phyloP scores from a whole-genome alignment of 2,329 filamentous ascomycete genomes.

The Amauroascus verrucosus region DNA sequence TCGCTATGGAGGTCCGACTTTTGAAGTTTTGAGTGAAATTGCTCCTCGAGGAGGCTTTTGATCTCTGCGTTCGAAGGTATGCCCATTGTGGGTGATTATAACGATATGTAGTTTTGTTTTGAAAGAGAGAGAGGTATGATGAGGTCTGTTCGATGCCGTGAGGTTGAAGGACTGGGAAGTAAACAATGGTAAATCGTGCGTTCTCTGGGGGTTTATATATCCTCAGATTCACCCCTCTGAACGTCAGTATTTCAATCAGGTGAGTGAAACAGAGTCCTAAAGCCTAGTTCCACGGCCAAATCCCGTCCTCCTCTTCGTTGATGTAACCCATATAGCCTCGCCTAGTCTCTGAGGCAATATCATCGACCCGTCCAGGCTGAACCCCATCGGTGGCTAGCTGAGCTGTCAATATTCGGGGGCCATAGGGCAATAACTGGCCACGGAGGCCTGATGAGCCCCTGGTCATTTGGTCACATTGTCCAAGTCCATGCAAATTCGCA shows the following conservation, averaged over 20 bases:
- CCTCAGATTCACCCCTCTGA: background rate
- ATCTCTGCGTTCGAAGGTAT: conserved; percentile 10
- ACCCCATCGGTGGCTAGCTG: background rate
- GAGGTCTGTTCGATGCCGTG: background rate
- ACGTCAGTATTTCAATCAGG: background rate
- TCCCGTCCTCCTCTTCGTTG: background rate
- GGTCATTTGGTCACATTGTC: background rate
- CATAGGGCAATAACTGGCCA: background rate
- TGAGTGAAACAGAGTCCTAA: background rate
- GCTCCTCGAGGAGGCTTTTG: conserved; percentile 11
- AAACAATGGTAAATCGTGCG: background rate
- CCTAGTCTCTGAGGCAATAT: background rate
- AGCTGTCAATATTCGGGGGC: background rate
- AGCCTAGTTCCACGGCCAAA: background rate
- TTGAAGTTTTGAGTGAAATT: conserved; percentile 9
- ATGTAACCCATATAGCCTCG: conserved; percentile 9
- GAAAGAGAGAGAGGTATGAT: background rate
- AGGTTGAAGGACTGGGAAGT: background rate
- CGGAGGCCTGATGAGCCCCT: background rate
- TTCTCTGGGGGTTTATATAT: background rate
- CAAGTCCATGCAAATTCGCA: background rate
- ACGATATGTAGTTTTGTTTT: too few relatives aligned
- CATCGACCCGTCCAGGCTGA: background rate
- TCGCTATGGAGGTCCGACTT: conserved; percentile 5
- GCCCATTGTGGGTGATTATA: conserved; percentile 5